These are phyloP conservation scores for Quercus bicolor DNA, from an alignment of 306 rosid genomes.

Conservation along the genomic window DNA sequence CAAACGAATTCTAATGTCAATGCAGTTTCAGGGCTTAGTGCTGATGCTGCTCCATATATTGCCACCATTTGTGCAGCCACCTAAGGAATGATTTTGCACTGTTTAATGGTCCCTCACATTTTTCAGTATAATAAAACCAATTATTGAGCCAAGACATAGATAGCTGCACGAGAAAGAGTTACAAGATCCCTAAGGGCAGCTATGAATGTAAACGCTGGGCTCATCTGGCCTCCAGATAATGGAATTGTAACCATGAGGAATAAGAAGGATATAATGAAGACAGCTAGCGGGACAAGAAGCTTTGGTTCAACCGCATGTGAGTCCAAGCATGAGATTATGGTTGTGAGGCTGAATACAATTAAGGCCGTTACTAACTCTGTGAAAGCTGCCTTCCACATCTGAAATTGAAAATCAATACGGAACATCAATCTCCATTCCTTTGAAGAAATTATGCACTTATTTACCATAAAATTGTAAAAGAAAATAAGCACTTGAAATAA, in stretches of 20 bases:
- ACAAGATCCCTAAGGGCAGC: slow-evolving; percentile 42
- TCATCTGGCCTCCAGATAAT: slow-evolving; percentile 69
- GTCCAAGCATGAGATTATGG: slow-evolving; percentile 67
- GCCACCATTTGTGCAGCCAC: slow-evolving; percentile 55
- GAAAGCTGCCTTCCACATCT: slow-evolving; percentile 23
- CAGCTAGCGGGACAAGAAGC: slow-evolving; percentile 60
- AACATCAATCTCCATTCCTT: too few species aligned
- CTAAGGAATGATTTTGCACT: slow-evolving; percentile 37
- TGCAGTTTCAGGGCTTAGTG: neutral
- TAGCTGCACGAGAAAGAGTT: slow-evolving; percentile 33
- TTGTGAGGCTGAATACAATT: slow-evolving; percentile 44
- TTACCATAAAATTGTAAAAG: too few species aligned
- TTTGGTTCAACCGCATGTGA: slow-evolving; percentile 46
- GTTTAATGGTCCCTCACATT: slow-evolving; percentile 36
- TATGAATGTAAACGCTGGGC: slow-evolving; percentile 58
- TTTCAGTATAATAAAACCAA: slow-evolving; percentile 52
- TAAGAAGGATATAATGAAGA: slow-evolving; percentile 58
- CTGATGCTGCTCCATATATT: slow-evolving; percentile 7
- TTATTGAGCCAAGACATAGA: slow-evolving; percentile 41
- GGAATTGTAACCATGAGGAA: slow-evolving; percentile 69
- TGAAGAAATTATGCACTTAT: too few species aligned
- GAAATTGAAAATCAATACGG: neutral
- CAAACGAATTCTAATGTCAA: too few species aligned
- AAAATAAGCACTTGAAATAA: too few species aligned
- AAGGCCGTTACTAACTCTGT: slow-evolving; percentile 56